phyloP scores from a whole-genome alignment of 768 basidiomycete species.

The Glaciozyma martinii region DNA sequence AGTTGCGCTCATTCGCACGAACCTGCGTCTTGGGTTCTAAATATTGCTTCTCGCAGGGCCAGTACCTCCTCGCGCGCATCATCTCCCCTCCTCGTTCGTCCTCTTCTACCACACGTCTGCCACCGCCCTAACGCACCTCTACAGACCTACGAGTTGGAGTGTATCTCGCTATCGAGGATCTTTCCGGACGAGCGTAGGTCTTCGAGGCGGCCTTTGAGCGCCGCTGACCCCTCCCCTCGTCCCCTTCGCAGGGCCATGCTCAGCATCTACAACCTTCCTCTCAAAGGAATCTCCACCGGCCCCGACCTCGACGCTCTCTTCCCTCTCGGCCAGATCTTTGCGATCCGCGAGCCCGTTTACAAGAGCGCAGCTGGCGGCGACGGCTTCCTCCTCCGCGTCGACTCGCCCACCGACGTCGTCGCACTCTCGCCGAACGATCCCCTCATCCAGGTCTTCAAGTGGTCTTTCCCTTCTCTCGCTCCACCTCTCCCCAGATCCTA shows the following conservation, averaged over 20 bases:
- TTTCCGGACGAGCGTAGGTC: not conserved
- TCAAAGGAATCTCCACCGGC: not conserved
- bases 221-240: too few relatives aligned
- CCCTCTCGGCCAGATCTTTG: slow-evolving; percentile 36
- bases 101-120: not conserved
- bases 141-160: not conserved
- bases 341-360: slow-evolving; percentile 39
- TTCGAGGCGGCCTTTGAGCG: too few relatives aligned
- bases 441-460: slow-evolving; percentile 16
- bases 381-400: slow-evolving; percentile 35
- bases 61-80: not conserved
- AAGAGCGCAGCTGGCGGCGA: slow-evolving; percentile 27
- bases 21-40: not conserved
- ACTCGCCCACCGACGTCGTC: slow-evolving; percentile 37
- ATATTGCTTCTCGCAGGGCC: not conserved
- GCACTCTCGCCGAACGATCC: not conserved
- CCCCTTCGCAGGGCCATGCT: not conserved
- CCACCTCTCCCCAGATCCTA: not conserved
- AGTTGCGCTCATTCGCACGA: not conserved
- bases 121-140: not conserved
- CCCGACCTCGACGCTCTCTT: slow-evolving; percentile 36
- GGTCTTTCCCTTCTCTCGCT: not conserved
- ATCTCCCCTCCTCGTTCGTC: not conserved
- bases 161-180: not conserved
- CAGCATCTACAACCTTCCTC: not conserved